Evolutionary conservation across 352 stramenopile genomes (phyloP).

Genomic region (Phytophthora ramorum): DNA sequence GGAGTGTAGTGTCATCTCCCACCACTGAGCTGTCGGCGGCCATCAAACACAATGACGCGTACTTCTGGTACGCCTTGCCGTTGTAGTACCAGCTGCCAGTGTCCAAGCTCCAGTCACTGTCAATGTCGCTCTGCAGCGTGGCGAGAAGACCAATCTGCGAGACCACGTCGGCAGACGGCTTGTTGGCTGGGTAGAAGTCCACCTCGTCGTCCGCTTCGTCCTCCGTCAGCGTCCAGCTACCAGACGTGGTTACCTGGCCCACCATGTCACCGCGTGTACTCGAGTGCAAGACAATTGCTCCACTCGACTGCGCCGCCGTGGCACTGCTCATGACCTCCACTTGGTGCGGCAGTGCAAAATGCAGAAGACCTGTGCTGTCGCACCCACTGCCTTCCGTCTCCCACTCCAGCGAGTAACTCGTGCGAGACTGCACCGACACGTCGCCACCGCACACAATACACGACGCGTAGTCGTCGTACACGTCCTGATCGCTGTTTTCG

Average conservation of each 20-base stretch:
- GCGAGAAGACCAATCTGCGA: conserved; percentile 47
- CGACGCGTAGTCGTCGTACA: conserved; percentile 52
- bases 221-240: conserved; percentile 61
- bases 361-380: conserved; percentile 38
- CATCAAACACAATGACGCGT: conserved; percentile 81
- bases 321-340: conserved; percentile 35
- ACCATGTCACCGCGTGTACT: conserved; percentile 65
- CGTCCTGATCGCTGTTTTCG: conserved; percentile 28
- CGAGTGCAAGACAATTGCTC: conserved; percentile 58
- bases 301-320: conserved; percentile 20
- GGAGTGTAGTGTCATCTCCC: conserved; percentile 54
- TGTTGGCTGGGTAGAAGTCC: conserved; percentile 60
- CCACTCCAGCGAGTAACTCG: conserved; percentile 61
- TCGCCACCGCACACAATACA: conserved; percentile 51
- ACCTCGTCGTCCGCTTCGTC: conserved; percentile 56
- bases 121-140: conserved; percentile 63
- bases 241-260: conserved; percentile 47
- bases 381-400: conserved; percentile 43
- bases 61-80: conserved; percentile 84
- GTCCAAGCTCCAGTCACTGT: conserved; percentile 50
- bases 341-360: conserved; percentile 64
- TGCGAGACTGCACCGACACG: conserved; percentile 50
- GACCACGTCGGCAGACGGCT: conserved; percentile 41
- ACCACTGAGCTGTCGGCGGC: conserved; percentile 58
- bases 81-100: conserved; percentile 81